A percentile compares a stretch with the other conserved stretches of the same genome.
Evolutionary conservation across 2,329 filamentous ascomycete species (phyloP).

Genomic region (Xylariales sp.): DNA sequence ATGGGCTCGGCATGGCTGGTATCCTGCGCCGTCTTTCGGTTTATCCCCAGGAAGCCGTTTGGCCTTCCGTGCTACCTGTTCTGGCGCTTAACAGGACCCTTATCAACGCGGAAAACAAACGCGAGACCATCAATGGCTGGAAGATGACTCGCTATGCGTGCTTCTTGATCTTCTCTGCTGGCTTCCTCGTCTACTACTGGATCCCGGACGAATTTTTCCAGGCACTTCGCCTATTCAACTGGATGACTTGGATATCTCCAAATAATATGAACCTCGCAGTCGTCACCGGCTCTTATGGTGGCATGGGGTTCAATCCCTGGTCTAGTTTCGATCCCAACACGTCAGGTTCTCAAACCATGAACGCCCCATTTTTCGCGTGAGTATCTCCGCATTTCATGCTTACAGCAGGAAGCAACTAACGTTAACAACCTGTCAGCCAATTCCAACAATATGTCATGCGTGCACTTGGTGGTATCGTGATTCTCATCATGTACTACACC

Average conservation of each 20-base stretch:
- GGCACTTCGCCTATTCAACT: slow-evolving; percentile 38
- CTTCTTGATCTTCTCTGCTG: slow-evolving; percentile 33
- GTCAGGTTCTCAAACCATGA: slow-evolving; percentile 19
- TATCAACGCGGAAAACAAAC: slow-evolving; percentile 32
- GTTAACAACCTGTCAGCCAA: slow-evolving; percentile 23
- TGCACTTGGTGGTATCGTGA: slow-evolving; percentile 20
- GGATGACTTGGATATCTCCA: slow-evolving; percentile 45
- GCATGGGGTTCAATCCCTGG: slow-evolving; percentile 24
- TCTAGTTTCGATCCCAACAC: slow-evolving; percentile 26
- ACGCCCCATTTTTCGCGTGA: slow-evolving; percentile 18
- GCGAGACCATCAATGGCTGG: slow-evolving; percentile 30
- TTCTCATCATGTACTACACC: slow-evolving; percentile 13
- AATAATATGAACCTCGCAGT: slow-evolving; percentile 14
- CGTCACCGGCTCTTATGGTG: slow-evolving; percentile 16
- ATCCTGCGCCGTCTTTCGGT: slow-evolving; percentile 16
- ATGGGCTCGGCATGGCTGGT: slow-evolving; percentile 50
- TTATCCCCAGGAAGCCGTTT: slow-evolving; percentile 24
- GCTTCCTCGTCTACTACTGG: slow-evolving; percentile 46
- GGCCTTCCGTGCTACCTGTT: slow-evolving; percentile 40
- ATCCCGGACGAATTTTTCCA: slow-evolving; percentile 41
- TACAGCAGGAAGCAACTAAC: too few species aligned
- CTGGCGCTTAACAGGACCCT: slow-evolving; percentile 39
- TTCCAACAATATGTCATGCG: slow-evolving; percentile 13
- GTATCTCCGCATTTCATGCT: too few species aligned
- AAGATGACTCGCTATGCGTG: slow-evolving; percentile 36